These are phyloP conservation scores for Candida anglica DNA, from an alignment of 805 yeast species.

Conservation along the genomic window DNA sequence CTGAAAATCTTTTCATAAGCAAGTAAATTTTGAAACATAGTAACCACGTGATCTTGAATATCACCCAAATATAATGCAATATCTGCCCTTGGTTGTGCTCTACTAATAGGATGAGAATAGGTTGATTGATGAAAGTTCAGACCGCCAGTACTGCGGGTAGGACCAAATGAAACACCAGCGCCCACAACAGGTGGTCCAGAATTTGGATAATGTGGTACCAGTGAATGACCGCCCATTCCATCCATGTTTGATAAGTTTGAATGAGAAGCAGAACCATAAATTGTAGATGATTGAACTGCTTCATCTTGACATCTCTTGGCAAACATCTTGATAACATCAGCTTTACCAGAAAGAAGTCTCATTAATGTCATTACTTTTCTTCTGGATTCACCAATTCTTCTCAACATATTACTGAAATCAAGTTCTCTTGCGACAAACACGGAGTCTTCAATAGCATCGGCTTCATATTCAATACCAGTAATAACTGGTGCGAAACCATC, in stretches of 20 bases:
- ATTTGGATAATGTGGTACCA: slow-evolving; percentile 2
- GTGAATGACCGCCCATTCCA: slow-evolving; percentile 1
- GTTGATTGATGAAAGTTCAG: slow-evolving; percentile 8
- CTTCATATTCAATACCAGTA: slow-evolving; percentile 73
- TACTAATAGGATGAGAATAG: slow-evolving; percentile 13
- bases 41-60: slow-evolving; percentile 94
- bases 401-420: slow-evolving; percentile 74
- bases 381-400: slow-evolving; percentile 83
- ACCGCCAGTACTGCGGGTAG: slow-evolving; percentile 30
- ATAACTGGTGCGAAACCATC: slow-evolving; percentile 83
- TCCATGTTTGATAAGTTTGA: slow-evolving; percentile 13
- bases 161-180: slow-evolving; percentile 17
- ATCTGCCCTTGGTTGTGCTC: slow-evolving; percentile 73
- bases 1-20: slow-evolving; percentile 93
- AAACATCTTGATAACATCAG: slow-evolving; percentile 94
- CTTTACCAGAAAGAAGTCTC: slow-evolving; percentile 87
- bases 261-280: slow-evolving; percentile 10
- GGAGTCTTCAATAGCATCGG: slow-evolving; percentile 78
- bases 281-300: slow-evolving; percentile 17
- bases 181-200: slow-evolving; percentile 7
- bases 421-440: slow-evolving; percentile 76
- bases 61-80: slow-evolving; percentile 91
- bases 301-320: slow-evolving; percentile 91
- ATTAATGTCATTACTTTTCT: slow-evolving; percentile 88
- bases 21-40: slow-evolving; percentile 87